phyloP scores from a whole-genome alignment of 352 stramenopile genomes.

The Phytophthora fragariae region DNA sequence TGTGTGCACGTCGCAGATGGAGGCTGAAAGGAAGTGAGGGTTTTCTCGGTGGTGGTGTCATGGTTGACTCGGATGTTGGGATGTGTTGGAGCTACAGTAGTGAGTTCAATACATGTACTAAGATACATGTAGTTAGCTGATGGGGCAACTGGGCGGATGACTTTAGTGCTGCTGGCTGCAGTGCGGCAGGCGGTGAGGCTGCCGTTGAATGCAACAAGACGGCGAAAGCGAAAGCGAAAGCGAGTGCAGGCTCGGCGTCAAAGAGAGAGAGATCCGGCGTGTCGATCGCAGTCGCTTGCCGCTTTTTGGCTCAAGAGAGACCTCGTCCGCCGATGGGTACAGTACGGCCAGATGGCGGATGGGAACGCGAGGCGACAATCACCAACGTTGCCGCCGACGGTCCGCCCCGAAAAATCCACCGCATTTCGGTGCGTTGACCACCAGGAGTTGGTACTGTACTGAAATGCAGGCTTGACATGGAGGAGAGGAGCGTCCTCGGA shows the following conservation, averaged over 20 bases:
- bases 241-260: background rate
- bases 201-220: background rate
- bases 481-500: background rate
- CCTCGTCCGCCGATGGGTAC: conserved; percentile 5
- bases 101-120: background rate
- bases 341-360: conserved; percentile 18
- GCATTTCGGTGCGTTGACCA: conserved; percentile 27
- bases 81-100: too few relatives aligned
- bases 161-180: background rate
- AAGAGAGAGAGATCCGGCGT: conserved; percentile 19
- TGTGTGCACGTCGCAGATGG: conserved; percentile 29
- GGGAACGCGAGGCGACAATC: conserved; percentile 25
- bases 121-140: background rate
- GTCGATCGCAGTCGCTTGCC: conserved; percentile 17
- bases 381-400: conserved; percentile 5
- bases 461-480: background rate
- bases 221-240: background rate
- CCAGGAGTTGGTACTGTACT: too few relatives aligned
- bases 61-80: background rate
- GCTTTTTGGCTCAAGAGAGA: background rate
- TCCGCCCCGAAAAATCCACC: conserved; percentile 32
- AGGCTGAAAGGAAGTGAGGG: background rate
- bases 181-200: background rate
- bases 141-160: background rate
- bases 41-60: background rate